Conservation (phyloP, 495 filamentous ascomycete genomes). For the Astrothelium subdiscretum region DNA sequence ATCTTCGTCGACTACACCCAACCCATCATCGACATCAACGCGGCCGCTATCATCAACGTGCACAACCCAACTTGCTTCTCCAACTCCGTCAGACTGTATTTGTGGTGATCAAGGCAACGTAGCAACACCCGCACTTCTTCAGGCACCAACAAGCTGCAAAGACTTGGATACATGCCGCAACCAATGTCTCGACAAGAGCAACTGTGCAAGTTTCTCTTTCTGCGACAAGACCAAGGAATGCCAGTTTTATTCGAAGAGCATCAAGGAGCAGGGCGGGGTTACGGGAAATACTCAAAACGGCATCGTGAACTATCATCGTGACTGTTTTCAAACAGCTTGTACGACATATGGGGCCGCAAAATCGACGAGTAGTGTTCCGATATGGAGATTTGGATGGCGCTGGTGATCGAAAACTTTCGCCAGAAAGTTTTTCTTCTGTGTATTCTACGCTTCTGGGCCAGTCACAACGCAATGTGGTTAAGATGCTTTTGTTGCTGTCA, state of each 20-base stretch:
- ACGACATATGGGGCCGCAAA: background rate
- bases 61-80: background rate
- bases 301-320: background rate
- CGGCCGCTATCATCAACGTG: background rate
- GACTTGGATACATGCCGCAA: background rate
- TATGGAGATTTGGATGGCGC: background rate
- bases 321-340: background rate
- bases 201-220: background rate
- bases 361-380: background rate
- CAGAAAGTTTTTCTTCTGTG: background rate
- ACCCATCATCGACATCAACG: background rate
- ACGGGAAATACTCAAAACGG: background rate
- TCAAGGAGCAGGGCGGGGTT: background rate
- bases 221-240: background rate
- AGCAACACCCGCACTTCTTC: background rate
- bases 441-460: no score
- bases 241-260: background rate
- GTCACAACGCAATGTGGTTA: no score
- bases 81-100: background rate
- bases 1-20: background rate
- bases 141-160: background rate
- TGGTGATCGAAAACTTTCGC: background rate
- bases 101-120: background rate
- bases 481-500: no score
- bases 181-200: conserved; percentile 1